Evolutionary conservation across 208 protist species (phyloP), one percentile per base, ranked within the genome.

Genomic region (Wallacemonas sp.): DNA sequence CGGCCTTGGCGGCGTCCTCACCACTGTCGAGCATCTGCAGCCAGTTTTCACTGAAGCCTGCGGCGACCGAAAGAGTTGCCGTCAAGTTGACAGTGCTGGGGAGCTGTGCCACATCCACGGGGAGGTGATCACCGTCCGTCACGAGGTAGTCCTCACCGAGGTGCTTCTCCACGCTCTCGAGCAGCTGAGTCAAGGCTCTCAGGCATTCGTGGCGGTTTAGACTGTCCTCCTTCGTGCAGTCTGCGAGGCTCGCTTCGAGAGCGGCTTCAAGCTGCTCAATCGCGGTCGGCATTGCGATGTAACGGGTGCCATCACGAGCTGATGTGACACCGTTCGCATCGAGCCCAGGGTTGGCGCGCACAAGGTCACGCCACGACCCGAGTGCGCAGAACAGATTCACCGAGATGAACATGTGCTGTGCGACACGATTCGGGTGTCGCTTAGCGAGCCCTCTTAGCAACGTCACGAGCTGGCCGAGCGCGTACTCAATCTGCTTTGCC

Each of bases 351-450:
- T 65, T 39, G 11, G 41, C 39, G 36, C 33, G 6, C 61, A 53
- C 71, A 36, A 86, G 24, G 33, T 68, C 66, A 22, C 64, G 62
- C 83, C 83, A 90, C 39, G 47, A 70, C 28, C 64, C 74, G 24
- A 84, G 41, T 26, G 79, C 69, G n/a, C 75, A 79, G 74, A 78
- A 86, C 19, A 84, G 46, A 54, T 90, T 93, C 17, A 77, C 74
- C 53, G 76, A 70, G 31, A 66, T 54, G 67, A 93, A 93, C 6
- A 93, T 66, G 62, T 72, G 72, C 54, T 84, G 78, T 5, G 83
- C 78, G 39, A 93, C 53, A 9, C 31, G 22, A 46, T 64, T 83
- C 19, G 70, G 51, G 72, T 94, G 84, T 4, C 88, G 72, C 46
- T 68, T 67, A 27, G 84, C 47, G 44, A 94, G 77, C 34, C 55